These are phyloP conservation scores for Volvariella volvacea DNA, from an alignment of 1,284 basidiomycete species.

Conservation along the genomic window DNA sequence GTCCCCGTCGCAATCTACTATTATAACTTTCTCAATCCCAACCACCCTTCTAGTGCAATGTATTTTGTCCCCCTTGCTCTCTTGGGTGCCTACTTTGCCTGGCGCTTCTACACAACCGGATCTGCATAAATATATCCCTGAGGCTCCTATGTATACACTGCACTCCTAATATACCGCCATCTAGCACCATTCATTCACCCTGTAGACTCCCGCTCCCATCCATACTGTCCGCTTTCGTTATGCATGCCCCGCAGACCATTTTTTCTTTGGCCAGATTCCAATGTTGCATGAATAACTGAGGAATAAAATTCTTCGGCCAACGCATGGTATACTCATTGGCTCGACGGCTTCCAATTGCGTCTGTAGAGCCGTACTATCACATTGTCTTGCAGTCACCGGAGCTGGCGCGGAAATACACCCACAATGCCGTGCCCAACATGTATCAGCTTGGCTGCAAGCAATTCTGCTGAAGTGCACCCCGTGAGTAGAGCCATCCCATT, in stretches of 20 bases:
- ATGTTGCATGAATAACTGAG: too few relatives aligned
- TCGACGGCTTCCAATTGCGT: too few relatives aligned
- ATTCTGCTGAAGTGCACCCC: too few relatives aligned
- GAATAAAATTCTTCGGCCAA: too few relatives aligned
- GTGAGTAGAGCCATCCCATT: too few relatives aligned
- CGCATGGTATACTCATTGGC: too few relatives aligned
- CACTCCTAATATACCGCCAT: not conserved
- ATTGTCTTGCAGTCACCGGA: too few relatives aligned
- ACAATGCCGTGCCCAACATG: too few relatives aligned
- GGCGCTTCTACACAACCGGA: constrained; percentile 60
- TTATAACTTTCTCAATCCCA: constrained; percentile 5
- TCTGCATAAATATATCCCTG: constrained; percentile 25
- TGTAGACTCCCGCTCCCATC: not conserved
- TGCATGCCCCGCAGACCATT: not conserved
- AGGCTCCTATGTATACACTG: not conserved
- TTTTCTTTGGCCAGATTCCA: too few relatives aligned
- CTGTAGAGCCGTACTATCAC: too few relatives aligned
- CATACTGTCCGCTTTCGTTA: not conserved
- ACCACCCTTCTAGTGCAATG: constrained; percentile 43
- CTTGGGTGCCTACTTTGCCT: constrained; percentile 78
- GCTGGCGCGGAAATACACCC: too few relatives aligned
- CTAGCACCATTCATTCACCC: not conserved
- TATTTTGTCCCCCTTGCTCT: constrained; percentile 74
- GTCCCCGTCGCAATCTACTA: constrained; percentile 2
- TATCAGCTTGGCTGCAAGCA: too few relatives aligned